Conservation (phyloP, 2,329 filamentous ascomycete genomes). For the Pochonia chlamydosporia region DNA sequence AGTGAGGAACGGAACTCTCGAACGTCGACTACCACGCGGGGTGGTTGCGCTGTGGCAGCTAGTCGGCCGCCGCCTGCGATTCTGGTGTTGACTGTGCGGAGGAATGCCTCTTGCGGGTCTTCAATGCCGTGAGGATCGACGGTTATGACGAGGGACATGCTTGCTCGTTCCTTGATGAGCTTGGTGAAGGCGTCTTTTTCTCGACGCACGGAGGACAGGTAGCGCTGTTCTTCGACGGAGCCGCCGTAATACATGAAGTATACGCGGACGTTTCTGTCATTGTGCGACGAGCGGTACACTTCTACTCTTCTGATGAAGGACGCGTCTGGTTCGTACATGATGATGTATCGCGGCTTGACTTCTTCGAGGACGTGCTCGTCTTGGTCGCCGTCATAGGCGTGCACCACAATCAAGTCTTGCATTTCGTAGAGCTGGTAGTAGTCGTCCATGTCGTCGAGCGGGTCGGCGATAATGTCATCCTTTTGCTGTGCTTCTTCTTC, state of each 20-base stretch:
- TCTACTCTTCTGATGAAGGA: conserved; percentile 92
- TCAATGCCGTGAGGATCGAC: conserved; percentile 62
- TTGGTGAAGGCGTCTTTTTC: conserved; percentile 97
- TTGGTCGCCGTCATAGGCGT: conserved; percentile 91
- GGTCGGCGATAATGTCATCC: conserved; percentile 67
- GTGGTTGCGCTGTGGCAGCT: conserved; percentile 76
- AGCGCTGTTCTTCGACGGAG: conserved; percentile 92
- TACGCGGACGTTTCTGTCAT: conserved; percentile 79
- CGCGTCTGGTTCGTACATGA: conserved; percentile 97
- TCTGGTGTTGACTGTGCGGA: conserved; percentile 91
- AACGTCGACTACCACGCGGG: conserved; percentile 89
- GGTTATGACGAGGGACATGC: conserved; percentile 85
- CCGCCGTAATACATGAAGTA: conserved; percentile 97
- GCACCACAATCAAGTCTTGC: conserved; percentile 80
- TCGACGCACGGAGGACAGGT: conserved; percentile 80
- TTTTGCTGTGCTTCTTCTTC: conserved; percentile 72
- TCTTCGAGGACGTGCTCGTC: conserved; percentile 97
- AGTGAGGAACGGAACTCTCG: conserved; percentile 93
- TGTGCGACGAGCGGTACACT: conserved; percentile 92
- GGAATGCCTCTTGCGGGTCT: conserved; percentile 84
- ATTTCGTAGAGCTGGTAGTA: conserved; percentile 90
- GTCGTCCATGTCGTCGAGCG: conserved; percentile 84
- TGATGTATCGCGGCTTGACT: conserved; percentile 84
- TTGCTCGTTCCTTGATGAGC: conserved; percentile 87
- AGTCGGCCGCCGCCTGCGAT: conserved; percentile 90